Evolutionary conservation across 2,329 filamentous ascomycete species (phyloP).

Genomic region (Fusarium domesticum): DNA sequence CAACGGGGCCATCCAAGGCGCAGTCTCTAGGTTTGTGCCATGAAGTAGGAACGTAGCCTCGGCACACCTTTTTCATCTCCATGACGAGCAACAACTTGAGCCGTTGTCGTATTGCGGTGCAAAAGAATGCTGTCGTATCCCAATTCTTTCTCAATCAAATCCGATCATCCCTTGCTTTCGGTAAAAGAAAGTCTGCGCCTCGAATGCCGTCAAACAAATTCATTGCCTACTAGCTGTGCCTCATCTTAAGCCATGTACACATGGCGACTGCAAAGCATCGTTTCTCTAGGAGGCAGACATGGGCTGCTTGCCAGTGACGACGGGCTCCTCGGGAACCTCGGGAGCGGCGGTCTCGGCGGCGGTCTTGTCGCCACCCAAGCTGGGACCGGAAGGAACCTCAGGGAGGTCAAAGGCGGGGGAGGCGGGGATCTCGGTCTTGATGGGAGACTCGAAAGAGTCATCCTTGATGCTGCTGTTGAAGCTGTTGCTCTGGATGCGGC

Average conservation of each 20-base stretch:
- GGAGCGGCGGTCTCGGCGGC: conserved; percentile 28
- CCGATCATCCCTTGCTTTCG: conserved; percentile 25
- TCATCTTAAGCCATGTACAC: conserved; percentile 28
- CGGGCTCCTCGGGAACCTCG: conserved; percentile 24
- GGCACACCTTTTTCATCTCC: conserved; percentile 6
- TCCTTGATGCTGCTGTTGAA: too few relatives aligned
- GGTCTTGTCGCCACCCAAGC: conserved; percentile 21
- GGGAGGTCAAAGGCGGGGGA: conserved; percentile 22
- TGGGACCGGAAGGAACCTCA: conserved; percentile 25
- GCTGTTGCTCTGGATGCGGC: too few relatives aligned
- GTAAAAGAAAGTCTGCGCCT: conserved; percentile 28
- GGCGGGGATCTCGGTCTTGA: conserved; percentile 17
- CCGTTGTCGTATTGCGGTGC: conserved; percentile 28
- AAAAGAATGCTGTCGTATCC: conserved; percentile 28
- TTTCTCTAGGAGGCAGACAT: conserved; percentile 31
- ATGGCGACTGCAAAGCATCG: conserved; percentile 25
- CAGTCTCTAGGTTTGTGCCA: conserved; percentile 3
- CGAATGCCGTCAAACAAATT: conserved; percentile 30
- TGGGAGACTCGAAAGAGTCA: conserved; percentile 18
- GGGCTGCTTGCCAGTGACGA: conserved; percentile 24
- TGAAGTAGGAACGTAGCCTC: conserved; percentile 9
- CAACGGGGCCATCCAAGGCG: not conserved
- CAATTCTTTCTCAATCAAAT: conserved; percentile 27
- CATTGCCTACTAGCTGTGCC: conserved; percentile 28
- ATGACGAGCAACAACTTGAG: conserved; percentile 14